These are phyloP conservation scores for Alternaria hordeiaustralica DNA, from an alignment of 2,329 filamentous ascomycete genomes.

Conservation along the genomic window DNA sequence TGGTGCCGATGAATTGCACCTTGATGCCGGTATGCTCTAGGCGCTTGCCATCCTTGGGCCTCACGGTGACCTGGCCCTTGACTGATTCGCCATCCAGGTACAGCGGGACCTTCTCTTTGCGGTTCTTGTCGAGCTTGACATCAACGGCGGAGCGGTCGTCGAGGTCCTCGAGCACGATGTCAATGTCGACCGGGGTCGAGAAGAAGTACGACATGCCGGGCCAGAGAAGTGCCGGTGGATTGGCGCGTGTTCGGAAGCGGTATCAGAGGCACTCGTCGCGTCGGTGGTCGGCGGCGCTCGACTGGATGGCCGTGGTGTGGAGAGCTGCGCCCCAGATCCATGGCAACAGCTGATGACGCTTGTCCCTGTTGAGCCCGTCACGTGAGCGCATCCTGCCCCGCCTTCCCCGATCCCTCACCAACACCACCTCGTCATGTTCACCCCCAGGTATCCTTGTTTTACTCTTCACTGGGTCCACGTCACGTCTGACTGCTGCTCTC, in stretches of 20 bases:
- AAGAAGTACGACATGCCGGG: conserved; percentile 85
- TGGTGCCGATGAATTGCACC: conserved; percentile 98
- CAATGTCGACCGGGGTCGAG: conserved; percentile 97
- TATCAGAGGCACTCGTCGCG: conserved; percentile 1
- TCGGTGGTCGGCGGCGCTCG: conserved; percentile 25
- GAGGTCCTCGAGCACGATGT: conserved; percentile 93
- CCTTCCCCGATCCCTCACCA: background rate
- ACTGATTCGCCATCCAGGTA: conserved; percentile 99
- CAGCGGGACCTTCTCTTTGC: conserved; percentile 92
- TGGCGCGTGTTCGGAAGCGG: background rate
- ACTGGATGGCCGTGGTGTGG: conserved; percentile 13
- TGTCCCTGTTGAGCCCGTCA: conserved; percentile 11
- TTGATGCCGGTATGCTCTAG: conserved; percentile 99
- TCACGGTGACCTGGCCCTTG: conserved; percentile 91
- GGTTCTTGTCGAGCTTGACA: conserved; percentile 97
- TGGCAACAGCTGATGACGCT: conserved; percentile 25
- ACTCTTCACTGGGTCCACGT: conserved; percentile 20
- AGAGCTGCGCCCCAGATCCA: conserved; percentile 17
- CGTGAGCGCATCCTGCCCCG: conserved; percentile 18
- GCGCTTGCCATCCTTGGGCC: conserved; percentile 97
- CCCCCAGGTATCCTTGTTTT: conserved; percentile 6
- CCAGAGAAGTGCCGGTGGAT: background rate
- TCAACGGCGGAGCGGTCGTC: conserved; percentile 96
- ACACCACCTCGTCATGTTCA: conserved; percentile 1
- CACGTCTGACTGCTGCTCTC: conserved; percentile 16